Conservation (phyloP, 345 rosid genomes). For the Eucalyptus caleyi region DNA sequence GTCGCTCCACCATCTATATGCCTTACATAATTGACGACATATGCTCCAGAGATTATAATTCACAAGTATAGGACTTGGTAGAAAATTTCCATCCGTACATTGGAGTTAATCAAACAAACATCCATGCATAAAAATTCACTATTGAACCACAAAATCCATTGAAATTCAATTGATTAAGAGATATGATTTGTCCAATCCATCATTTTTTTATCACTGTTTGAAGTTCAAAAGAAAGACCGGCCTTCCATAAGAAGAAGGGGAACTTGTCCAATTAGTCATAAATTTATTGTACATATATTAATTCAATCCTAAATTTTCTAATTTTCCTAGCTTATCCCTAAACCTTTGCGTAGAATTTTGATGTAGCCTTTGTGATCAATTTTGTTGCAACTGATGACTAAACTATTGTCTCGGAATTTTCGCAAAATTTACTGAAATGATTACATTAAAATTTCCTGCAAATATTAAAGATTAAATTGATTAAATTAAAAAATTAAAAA, state of each 20-base stretch:
- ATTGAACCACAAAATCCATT: neutral
- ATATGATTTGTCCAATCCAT: neutral
- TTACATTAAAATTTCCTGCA: no score
- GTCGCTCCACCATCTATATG: neutral
- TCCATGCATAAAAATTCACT: neutral
- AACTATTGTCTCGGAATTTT: no score
- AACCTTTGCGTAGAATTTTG: no score
- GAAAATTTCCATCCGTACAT: neutral
- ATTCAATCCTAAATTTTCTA: no score
- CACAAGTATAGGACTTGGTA: neutral
- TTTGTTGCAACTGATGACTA: rapidly evolving
- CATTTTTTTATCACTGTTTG: neutral
- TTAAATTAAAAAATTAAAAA: no score
- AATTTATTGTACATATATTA: no score
- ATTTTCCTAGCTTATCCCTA: neutral
- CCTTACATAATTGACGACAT: neutral
- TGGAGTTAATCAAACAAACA: neutral
- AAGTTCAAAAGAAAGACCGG: neutral
- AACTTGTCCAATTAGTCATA: neutral
- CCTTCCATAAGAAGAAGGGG: neutral
- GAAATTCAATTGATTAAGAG: no score
- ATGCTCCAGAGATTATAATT: neutral
- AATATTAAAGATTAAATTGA: no score
- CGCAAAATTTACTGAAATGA: rapidly evolving
- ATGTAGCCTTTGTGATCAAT: no score